Conservation (phyloP, 148 eudicot species). For the Dianthus caryophyllus region DNA sequence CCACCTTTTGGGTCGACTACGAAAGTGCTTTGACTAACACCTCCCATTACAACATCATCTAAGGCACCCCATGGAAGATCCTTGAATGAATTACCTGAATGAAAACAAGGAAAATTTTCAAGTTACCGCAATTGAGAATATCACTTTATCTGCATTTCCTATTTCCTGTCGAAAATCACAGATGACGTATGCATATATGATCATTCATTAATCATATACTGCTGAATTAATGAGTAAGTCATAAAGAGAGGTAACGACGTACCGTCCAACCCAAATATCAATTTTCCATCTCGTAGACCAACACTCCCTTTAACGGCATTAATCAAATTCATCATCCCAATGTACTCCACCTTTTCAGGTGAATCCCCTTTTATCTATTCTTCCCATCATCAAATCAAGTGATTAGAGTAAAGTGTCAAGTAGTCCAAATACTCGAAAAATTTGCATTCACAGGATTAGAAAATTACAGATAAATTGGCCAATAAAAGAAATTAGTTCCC, state of each 20-base stretch:
- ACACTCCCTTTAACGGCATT: constrained; percentile 58
- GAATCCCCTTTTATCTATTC: constrained; percentile 93
- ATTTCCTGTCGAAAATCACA: neutral
- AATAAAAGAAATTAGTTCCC: constrained; percentile 29
- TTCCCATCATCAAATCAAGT: constrained; percentile 25
- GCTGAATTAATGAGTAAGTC: constrained; percentile 1
- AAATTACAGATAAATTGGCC: constrained; percentile 13
- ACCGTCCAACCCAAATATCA: constrained; percentile 92
- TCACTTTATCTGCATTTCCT: neutral
- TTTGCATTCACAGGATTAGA: neutral
- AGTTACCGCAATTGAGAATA: constrained; percentile 6
- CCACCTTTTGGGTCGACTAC: constrained; percentile 69
- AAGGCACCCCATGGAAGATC: constrained; percentile 97
- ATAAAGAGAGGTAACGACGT: constrained; percentile 54
- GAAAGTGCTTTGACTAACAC: constrained; percentile 87
- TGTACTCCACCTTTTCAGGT: constrained; percentile 89
- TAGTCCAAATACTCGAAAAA: neutral
- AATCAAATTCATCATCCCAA: constrained; percentile 85
- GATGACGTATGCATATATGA: neutral
- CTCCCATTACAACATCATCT: constrained; percentile 99
- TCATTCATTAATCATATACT: neutral
- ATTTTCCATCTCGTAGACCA: constrained; percentile 63
- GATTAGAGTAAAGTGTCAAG: constrained; percentile 6
- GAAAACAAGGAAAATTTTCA: neutral
- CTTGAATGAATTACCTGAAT: constrained; percentile 54